phyloP scores from a whole-genome alignment of 495 filamentous ascomycete species.

The Trichoderma orchidacearum region DNA sequence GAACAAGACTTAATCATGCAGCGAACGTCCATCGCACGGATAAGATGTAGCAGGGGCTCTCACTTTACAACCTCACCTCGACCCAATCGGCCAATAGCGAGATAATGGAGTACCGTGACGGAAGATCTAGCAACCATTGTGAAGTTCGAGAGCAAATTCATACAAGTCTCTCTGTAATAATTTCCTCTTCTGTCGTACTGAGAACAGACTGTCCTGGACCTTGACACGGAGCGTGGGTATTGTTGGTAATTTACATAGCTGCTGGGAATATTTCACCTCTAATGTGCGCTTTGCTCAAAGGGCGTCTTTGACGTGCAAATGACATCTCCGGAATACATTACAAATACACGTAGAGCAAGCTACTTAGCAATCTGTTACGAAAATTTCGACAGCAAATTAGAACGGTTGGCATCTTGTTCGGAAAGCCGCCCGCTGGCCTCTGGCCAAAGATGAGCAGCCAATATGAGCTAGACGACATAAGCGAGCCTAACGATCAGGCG shows the following conservation, averaged over 20 bases:
- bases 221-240: no score
- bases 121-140: neutral
- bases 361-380: no score
- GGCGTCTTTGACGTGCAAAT: neutral
- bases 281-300: neutral
- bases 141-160: neutral
- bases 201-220: no score
- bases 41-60: neutral
- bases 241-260: no score
- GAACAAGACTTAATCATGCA: neutral
- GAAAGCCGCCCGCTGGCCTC: no score
- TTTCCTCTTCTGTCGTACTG: no score
- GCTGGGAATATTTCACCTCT: neutral
- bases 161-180: neutral
- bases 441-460: no score
- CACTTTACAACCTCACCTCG: neutral
- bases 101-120: neutral
- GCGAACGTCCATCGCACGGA: no score
- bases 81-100: neutral
- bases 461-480: neutral
- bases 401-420: no score
- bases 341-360: no score
- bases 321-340: neutral
- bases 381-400: no score
- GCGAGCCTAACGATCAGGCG: neutral